Percentiles rank a stretch among this genome's conserved stretches.
Evolutionary conservation across 768 basidiomycete genomes (phyloP).

Genomic region (Dendrothele bispora): DNA sequence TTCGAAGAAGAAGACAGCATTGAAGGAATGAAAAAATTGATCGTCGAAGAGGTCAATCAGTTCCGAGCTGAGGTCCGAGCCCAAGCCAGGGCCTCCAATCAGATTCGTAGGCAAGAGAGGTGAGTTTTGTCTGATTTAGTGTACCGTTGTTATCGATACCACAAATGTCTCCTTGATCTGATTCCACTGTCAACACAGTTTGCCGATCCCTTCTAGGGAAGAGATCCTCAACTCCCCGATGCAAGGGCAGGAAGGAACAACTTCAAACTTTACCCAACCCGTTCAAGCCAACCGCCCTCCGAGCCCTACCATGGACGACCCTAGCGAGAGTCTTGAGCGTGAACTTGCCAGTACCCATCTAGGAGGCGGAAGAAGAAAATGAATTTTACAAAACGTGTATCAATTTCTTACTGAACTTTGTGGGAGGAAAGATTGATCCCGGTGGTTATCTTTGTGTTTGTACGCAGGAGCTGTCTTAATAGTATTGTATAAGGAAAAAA

Average conservation of each 20-base stretch:
- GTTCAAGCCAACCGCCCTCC: conserved; percentile 41
- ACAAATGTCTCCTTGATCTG: no score
- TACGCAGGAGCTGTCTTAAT: no score
- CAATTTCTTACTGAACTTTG: no score
- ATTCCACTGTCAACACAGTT: no score
- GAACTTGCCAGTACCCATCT: conserved; percentile 79
- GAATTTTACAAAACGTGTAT: no score
- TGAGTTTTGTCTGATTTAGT: conserved; percentile 25
- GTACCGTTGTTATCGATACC: conserved; percentile 4
- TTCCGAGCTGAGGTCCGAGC: conserved; percentile 90
- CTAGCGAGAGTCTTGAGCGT: conserved; percentile 80
- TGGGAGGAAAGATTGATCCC: no score
- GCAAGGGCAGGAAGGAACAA: conserved; percentile 68
- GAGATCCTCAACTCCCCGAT: conserved; percentile 81
- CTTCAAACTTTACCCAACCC: conserved; percentile 62
- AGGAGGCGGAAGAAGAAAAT: conserved; percentile 27
- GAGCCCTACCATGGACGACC: conserved; percentile 83
- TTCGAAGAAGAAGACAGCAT: conserved; percentile 97
- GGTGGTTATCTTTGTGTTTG: no score
- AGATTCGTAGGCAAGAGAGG: conserved; percentile 80
- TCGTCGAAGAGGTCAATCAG: conserved; percentile 86
- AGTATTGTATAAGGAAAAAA: no score
- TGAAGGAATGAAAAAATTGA: conserved; percentile 95
- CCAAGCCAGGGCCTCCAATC: conserved; percentile 73
- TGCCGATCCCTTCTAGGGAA: conserved; percentile 79